Evolutionary conservation across 2,329 filamentous ascomycete genomes (phyloP).

Genomic region (Aphanoascus verrucosus): DNA sequence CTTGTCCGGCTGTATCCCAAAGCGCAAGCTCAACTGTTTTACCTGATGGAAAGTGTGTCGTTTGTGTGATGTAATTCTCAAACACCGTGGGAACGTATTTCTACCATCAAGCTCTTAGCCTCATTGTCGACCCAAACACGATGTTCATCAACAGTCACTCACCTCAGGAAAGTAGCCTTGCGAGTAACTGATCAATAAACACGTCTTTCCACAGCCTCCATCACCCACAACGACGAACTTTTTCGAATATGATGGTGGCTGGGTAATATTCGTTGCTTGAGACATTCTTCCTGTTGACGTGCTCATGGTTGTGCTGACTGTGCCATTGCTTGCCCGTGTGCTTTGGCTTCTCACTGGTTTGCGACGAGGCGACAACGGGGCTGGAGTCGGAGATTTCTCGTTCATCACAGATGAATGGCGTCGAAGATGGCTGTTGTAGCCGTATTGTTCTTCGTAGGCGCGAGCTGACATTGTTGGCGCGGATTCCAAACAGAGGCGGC

Average conservation of each 20-base stretch:
- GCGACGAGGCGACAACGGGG: conserved; percentile 34
- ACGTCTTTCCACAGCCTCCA: conserved; percentile 97
- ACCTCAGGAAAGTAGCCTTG: conserved; percentile 99
- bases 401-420: conserved; percentile 44
- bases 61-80: conserved; percentile 99
- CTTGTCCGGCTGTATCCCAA: conserved; percentile 97
- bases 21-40: conserved; percentile 94
- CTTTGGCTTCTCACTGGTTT: conserved; percentile 44
- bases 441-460: conserved; percentile 15
- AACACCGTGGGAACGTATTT: conserved; percentile 99
- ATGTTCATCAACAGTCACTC: background rate
- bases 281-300: conserved; percentile 59
- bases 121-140: background rate
- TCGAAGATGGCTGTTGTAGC: conserved; percentile 43
- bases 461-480: conserved; percentile 14
- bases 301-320: conserved; percentile 75
- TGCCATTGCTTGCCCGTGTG: conserved; percentile 73
- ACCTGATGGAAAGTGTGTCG: conserved; percentile 72
- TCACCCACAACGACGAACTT: conserved; percentile 99
- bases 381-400: conserved; percentile 28
- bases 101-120: conserved; percentile 38
- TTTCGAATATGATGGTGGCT: conserved; percentile 89
- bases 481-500: background rate
- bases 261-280: conserved; percentile 72
- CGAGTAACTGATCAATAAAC: conserved; percentile 94